Evolutionary conservation across 2,329 filamentous ascomycete species (phyloP).

Genomic region (Phyllosticta citrichinensis): DNA sequence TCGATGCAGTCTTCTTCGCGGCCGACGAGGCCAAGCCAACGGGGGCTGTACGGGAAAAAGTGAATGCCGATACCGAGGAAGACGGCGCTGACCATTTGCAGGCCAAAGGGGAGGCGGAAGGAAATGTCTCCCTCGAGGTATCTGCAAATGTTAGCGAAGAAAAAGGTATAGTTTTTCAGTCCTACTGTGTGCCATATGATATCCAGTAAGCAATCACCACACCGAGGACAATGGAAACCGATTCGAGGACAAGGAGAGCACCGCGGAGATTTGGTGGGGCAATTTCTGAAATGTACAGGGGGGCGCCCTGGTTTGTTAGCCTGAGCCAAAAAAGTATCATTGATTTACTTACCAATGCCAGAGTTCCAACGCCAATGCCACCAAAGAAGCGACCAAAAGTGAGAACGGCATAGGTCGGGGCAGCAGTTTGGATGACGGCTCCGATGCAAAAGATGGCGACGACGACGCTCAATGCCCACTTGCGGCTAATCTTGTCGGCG

Average conservation of each 20-base stretch:
- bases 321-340: slow-evolving; percentile 24
- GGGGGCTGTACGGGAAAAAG: slow-evolving; percentile 25
- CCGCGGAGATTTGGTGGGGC: slow-evolving; percentile 57
- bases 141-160: not conserved
- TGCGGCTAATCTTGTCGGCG: slow-evolving; percentile 34
- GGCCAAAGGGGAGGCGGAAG: slow-evolving; percentile 38
- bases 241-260: slow-evolving; percentile 37
- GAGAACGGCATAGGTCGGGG: slow-evolving; percentile 21
- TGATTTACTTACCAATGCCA: slow-evolving; percentile 35
- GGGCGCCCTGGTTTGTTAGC: slow-evolving; percentile 30
- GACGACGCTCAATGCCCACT: slow-evolving; percentile 32
- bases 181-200: slow-evolving; percentile 33
- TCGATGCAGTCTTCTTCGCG: slow-evolving; percentile 21
- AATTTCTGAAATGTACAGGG: slow-evolving; percentile 75
- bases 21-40: slow-evolving; percentile 23
- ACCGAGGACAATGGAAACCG: slow-evolving; percentile 32
- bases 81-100: slow-evolving; percentile 33
- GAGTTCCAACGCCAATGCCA: slow-evolving; percentile 23
- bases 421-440: slow-evolving; percentile 29
- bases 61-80: slow-evolving; percentile 22
- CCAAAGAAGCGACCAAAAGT: slow-evolving; percentile 22
- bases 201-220: slow-evolving; percentile 34
- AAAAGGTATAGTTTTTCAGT: too few relatives aligned
- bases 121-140: slow-evolving; percentile 35
- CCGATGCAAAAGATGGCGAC: slow-evolving; percentile 39